phyloP scores from a whole-genome alignment of 306 rosid species.

The Heteromeles arbutifolia region DNA sequence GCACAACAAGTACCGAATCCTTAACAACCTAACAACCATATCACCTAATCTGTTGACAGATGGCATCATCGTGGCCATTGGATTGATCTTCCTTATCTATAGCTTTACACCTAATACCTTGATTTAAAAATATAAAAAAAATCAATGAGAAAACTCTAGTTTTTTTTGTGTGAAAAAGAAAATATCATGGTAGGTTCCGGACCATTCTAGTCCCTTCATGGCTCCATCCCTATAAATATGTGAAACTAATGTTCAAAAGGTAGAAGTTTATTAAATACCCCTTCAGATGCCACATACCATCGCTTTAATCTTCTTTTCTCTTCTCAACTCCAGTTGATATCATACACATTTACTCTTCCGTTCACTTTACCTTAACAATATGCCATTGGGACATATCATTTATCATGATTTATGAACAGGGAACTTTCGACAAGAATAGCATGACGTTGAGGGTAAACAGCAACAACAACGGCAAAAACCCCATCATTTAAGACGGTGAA shows the following conservation, averaged over 20 bases:
- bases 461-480: background rate
- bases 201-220: too few species aligned
- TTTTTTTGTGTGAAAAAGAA: too few species aligned
- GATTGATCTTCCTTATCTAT: too few species aligned
- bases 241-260: background rate
- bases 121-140: too few species aligned
- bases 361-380: background rate
- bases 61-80: too few species aligned
- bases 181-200: too few species aligned
- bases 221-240: background rate
- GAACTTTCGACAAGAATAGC: background rate
- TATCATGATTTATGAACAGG: background rate
- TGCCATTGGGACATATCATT: background rate
- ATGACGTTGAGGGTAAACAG: conserved; percentile 41
- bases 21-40: too few species aligned
- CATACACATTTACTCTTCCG: background rate
- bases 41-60: too few species aligned
- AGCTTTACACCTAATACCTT: too few species aligned
- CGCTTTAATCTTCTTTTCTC: background rate
- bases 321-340: background rate
- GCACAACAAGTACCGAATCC: too few species aligned
- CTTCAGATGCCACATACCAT: background rate
- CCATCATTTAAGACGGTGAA: background rate
- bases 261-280: background rate
- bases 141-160: too few species aligned